A percentile compares a stretch with the other conserved stretches of the same genome.
phyloP scores from a whole-genome alignment of 345 rosid species.

The Ricinus communis region DNA sequence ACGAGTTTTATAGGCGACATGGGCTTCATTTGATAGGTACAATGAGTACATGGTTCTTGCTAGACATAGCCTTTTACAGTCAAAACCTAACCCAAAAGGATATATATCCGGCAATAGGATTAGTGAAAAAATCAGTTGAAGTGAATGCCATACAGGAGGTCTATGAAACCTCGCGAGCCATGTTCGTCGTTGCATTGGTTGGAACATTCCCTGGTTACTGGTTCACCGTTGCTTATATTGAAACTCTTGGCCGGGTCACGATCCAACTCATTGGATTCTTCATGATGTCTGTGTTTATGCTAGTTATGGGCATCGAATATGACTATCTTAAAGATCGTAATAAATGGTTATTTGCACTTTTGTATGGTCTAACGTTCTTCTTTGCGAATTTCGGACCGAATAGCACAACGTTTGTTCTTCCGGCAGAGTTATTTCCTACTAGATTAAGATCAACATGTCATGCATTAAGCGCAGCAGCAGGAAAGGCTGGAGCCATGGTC shows the following conservation, averaged over 20 bases:
- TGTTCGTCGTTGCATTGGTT: constrained; percentile 44
- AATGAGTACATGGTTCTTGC: constrained; percentile 48
- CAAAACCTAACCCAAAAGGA: constrained; percentile 59
- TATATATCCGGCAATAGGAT: constrained; percentile 42
- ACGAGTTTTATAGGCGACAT: constrained; percentile 43
- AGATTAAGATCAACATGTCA: constrained; percentile 58
- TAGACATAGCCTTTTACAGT: constrained; percentile 64
- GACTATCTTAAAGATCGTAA: constrained; percentile 28
- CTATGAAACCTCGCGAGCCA: constrained; percentile 48
- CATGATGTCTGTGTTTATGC: constrained; percentile 59
- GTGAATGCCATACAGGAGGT: constrained; percentile 46
- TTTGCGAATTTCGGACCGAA: constrained; percentile 67
- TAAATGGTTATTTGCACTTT: constrained; percentile 30
- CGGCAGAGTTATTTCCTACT: constrained; percentile 61
- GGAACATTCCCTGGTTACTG: constrained; percentile 65
- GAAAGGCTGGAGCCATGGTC: constrained; percentile 57
- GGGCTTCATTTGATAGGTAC: constrained; percentile 52
- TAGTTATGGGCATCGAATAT: constrained; percentile 40
- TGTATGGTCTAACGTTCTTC: constrained; percentile 51
- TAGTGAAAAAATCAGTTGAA: not conserved
- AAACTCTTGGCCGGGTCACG: constrained; percentile 44
- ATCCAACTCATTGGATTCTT: constrained; percentile 56
- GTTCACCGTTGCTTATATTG: constrained; percentile 53
- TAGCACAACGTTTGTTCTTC: constrained; percentile 56
- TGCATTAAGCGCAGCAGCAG: constrained; percentile 54